Evolutionary conservation across 2,329 filamentous ascomycete species (phyloP).

Genomic region (Cercospora zeina): DNA sequence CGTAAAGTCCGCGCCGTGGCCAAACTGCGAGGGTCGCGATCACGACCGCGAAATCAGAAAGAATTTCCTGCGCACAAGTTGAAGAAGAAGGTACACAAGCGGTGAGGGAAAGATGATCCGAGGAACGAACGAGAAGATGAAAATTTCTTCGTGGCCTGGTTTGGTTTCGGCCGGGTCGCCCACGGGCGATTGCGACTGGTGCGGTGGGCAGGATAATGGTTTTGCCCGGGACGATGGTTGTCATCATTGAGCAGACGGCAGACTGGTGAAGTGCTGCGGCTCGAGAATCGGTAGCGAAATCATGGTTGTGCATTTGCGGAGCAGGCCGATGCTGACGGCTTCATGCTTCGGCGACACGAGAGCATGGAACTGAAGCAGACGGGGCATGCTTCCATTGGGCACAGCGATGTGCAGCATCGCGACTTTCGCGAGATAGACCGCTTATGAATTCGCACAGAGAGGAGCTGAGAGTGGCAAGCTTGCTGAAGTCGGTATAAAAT

Average conservation of each 20-base stretch:
- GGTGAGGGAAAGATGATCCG: conserved; percentile 20
- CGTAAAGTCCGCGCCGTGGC: conserved; percentile 40
- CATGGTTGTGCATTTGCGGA: background rate
- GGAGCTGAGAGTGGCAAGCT: background rate
- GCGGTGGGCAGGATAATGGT: background rate
- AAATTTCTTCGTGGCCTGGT: background rate
- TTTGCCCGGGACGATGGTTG: background rate
- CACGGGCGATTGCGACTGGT: background rate
- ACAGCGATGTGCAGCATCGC: background rate
- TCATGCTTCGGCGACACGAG: background rate
- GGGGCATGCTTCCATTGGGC: background rate
- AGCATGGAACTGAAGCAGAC: background rate
- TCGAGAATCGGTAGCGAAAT: background rate
- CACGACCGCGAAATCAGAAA: conserved; percentile 44
- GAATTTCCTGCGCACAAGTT: conserved; percentile 38
- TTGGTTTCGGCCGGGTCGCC: background rate
- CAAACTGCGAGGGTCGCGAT: conserved; percentile 37
- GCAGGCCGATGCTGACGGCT: background rate
- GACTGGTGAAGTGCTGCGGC: background rate
- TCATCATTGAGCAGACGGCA: background rate
- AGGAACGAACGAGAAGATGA: background rate
- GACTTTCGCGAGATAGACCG: background rate
- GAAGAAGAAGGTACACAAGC: conserved; percentile 33
- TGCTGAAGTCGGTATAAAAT: background rate
- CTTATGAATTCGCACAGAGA: background rate